These are phyloP conservation scores for Sordariomycetes sp. DNA, from an alignment of 2,329 filamentous ascomycete genomes.

Conservation along the genomic window DNA sequence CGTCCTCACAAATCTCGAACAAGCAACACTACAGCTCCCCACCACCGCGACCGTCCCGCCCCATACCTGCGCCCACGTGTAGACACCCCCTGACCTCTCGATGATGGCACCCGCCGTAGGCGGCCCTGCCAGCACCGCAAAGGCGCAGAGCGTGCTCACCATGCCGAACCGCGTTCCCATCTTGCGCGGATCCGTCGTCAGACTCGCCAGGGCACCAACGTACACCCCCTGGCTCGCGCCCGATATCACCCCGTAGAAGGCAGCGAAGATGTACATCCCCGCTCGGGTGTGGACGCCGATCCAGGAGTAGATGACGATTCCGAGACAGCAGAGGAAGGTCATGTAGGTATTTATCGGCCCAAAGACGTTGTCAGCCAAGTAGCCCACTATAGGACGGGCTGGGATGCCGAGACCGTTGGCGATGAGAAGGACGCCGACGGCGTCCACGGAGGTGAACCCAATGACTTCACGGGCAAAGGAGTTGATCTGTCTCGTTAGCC, in stretches of 20 bases:
- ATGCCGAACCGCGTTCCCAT: conserved; percentile 37
- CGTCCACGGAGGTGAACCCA: conserved; percentile 35
- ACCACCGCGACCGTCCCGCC: conserved; percentile 28
- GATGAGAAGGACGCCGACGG: conserved; percentile 46
- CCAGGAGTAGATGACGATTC: conserved; percentile 46
- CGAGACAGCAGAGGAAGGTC: conserved; percentile 32
- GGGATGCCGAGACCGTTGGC: conserved; percentile 47
- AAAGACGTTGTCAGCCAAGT: conserved; percentile 39
- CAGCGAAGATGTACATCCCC: conserved; percentile 33
- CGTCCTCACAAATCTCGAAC: conserved; percentile 22
- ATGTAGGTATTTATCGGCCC: conserved; percentile 48
- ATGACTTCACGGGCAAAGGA: conserved; percentile 32
- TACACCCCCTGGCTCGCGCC: conserved; percentile 33
- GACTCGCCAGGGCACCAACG: conserved; percentile 27
- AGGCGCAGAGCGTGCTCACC: conserved; percentile 29
- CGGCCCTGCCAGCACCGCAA: conserved; percentile 33
- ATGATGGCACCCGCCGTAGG: conserved; percentile 36
- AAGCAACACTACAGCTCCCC: conserved; percentile 19
- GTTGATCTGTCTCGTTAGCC: conserved; percentile 26
- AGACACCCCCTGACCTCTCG: conserved; percentile 26
- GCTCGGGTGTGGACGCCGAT: conserved; percentile 31
- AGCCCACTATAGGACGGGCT: conserved; percentile 41
- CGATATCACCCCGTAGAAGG: conserved; percentile 32
- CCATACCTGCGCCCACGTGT: conserved; percentile 37
- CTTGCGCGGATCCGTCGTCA: conserved; percentile 31